These are phyloP conservation scores for Hymenoscyphus linearis DNA, from an alignment of 2,329 filamentous ascomycete genomes.

Conservation along the genomic window DNA sequence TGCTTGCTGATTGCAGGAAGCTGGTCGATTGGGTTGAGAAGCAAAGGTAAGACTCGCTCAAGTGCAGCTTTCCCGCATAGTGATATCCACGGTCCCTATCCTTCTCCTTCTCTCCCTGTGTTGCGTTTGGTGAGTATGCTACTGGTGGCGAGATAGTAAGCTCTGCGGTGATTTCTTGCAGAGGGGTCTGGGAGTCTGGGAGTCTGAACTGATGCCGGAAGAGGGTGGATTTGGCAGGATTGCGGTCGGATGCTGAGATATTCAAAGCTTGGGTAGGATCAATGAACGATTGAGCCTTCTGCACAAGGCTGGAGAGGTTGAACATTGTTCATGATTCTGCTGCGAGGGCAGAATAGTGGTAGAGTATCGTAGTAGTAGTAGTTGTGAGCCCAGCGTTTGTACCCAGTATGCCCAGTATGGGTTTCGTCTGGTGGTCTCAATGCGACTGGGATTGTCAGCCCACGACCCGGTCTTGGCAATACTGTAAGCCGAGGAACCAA, in stretches of 20 bases:
- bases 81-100: constrained; percentile 68
- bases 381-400: too few relatives aligned
- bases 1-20: constrained; percentile 75
- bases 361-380: background rate
- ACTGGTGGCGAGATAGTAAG: constrained; percentile 71
- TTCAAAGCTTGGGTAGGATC: constrained; percentile 77
- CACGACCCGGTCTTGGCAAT: background rate
- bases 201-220: constrained; percentile 97
- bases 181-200: constrained; percentile 82
- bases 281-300: constrained; percentile 93
- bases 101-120: constrained; percentile 64
- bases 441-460: constrained; percentile 1
- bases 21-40: constrained; percentile 92
- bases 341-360: background rate
- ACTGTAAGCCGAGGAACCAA: background rate
- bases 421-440: background rate
- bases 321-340: constrained; percentile 45
- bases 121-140: constrained; percentile 46
- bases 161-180: constrained; percentile 96
- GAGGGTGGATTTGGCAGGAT: constrained; percentile 84
- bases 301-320: constrained; percentile 74
- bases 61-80: constrained; percentile 86
- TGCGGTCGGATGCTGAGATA: constrained; percentile 67
- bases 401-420: background rate
- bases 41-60: constrained; percentile 92